Evolutionary conservation across 2,329 filamentous ascomycete species (phyloP), one percentile per base, ranked within the genome.

Genomic region (Fusarium sp.): DNA sequence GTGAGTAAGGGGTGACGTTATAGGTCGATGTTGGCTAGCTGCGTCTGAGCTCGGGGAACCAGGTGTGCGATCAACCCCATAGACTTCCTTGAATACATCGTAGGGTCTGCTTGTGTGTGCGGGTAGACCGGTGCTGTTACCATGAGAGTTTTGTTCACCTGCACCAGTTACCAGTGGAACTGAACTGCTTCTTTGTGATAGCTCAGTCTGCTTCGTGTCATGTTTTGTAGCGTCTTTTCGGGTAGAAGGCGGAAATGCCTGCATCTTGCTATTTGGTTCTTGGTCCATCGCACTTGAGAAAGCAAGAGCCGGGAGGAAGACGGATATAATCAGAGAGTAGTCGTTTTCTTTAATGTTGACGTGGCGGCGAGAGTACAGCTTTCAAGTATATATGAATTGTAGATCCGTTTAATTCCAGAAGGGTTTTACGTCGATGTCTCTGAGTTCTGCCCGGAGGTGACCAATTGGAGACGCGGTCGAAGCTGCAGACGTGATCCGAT

Each of bases 1-100:
- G 47, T 81, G 78, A 1, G 74, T 79, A 52, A 80, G 63, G n/a
- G 75, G 77, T 10, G 72, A 70, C 8, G 69, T 62, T 6, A 76
- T 42, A 7, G 68, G 60, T 41, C 47, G 63, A 29, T 53, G 21
- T 31, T 48, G 49, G 11, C n/a, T 50, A 18, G 60, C 29, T 11
- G 47, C 33, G 10, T 40, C 43, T 21, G 39, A 49, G 18, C 36
- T 25, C 25, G 58, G 54, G 31, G 48, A 42, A 17, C 52, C 31
- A 37, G 53, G 41, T 41, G 21, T 29, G 27, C 53, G 60, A 45
- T 59, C 57, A 25, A 40, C 23, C 42, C 31, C 41, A 15, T 45
- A 20, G 27, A 40, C 46, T 39, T 43, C 60, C 29, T 61, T 68
- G 9, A 29, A 35, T 25, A 42, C 37, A 31, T 58, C 45, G 21